Evolutionary conservation across 78 protist species (phyloP).

Genomic region (Mastigamoeba balamuthi): DNA sequence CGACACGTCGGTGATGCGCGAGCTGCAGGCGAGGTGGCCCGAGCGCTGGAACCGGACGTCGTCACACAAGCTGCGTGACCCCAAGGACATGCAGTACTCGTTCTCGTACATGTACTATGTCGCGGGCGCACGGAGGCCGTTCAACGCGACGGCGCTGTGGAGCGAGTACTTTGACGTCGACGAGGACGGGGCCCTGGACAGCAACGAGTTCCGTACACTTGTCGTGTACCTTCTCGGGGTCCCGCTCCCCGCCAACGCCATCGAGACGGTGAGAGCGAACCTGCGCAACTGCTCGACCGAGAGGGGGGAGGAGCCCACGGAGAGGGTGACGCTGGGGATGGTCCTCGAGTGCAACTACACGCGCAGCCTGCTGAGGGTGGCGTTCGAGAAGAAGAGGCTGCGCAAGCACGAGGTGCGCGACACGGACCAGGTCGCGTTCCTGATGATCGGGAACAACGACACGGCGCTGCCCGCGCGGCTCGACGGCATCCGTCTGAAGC

Average conservation of each 20-base stretch:
- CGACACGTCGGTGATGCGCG: conserved; percentile 58
- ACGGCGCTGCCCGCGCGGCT: conserved; percentile 10
- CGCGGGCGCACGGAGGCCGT: conserved; percentile 21
- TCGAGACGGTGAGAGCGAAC: background rate
- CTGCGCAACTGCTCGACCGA: conserved; percentile 4
- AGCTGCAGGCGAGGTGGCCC: conserved; percentile 64
- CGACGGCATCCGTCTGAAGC: conserved; percentile 46
- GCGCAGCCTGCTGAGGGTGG: background rate
- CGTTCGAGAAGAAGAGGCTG: background rate
- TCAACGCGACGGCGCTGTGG: conserved; percentile 16
- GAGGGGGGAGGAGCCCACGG: too few relatives aligned
- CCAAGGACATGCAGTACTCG: conserved; percentile 83
- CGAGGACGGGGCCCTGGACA: conserved; percentile 35
- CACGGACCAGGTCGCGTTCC: conserved; percentile 64
- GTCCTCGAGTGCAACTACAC: background rate
- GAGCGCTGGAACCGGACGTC: conserved; percentile 68
- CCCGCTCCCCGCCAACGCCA: conserved; percentile 9
- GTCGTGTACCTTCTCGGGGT: conserved; percentile 20
- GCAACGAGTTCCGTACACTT: conserved; percentile 51
- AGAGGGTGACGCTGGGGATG: too few relatives aligned
- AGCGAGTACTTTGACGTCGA: conserved; percentile 36
- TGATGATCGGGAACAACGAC: conserved; percentile 48
- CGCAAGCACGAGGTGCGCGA: conserved; percentile 18
- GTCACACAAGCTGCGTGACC: conserved; percentile 51
- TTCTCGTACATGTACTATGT: conserved; percentile 80